A percentile compares a stretch with the other conserved stretches of the same genome.
These are phyloP conservation scores for Russula foetens DNA, from an alignment of 768 basidiomycete species.

Conservation along the genomic window DNA sequence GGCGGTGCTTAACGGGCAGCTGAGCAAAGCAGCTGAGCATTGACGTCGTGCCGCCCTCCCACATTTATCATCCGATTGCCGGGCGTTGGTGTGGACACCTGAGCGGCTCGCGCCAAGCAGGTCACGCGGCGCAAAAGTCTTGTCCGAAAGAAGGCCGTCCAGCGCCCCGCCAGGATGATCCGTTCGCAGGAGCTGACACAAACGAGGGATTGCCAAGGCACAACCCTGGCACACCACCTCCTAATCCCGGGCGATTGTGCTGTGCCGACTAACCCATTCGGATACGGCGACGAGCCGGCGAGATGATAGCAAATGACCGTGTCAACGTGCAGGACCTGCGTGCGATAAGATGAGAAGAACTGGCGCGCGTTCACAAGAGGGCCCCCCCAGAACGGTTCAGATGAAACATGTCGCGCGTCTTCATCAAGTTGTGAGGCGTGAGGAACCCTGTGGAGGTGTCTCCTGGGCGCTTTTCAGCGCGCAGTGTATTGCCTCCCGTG, in stretches of 20 bases:
- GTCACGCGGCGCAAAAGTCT: neutral
- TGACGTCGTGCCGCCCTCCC: neutral
- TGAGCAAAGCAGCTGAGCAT: constrained; percentile 11
- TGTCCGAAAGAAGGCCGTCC: neutral
- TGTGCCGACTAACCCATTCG: neutral
- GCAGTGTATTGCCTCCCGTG: neutral
- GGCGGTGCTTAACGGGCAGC: neutral
- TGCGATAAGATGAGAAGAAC: neutral
- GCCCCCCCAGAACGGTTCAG: neutral
- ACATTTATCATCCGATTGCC: neutral
- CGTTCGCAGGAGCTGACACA: neutral
- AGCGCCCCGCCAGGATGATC: neutral
- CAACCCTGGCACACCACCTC: too few species aligned
- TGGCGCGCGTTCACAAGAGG: neutral
- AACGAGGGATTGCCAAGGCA: too few species aligned
- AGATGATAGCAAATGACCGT: neutral
- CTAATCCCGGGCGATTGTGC: neutral
- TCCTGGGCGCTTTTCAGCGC: neutral
- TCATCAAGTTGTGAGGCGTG: neutral
- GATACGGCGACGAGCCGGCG: neutral
- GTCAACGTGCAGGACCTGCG: neutral
- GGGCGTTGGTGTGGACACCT: constrained; percentile 3
- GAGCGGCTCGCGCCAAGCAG: neutral
- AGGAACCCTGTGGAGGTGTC: neutral
- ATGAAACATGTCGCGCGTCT: neutral